Evolutionary conservation across 164 flowering plant genomes (phyloP).

Genomic region (Vitis rupestris): DNA sequence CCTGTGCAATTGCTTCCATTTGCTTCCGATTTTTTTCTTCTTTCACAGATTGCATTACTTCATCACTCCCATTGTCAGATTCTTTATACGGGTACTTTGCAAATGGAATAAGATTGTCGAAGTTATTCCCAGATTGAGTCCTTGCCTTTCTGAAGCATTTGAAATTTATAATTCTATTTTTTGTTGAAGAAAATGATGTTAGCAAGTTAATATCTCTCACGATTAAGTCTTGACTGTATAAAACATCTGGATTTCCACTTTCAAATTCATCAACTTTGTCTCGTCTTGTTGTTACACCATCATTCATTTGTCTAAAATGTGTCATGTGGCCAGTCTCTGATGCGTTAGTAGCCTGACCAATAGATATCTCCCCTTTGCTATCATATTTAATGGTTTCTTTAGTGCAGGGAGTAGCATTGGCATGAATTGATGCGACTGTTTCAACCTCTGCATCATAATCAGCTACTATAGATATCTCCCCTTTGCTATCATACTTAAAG

Average conservation of each 20-base stretch:
- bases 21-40: constrained; percentile 85
- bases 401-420: constrained; percentile 12
- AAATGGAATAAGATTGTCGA: constrained; percentile 71
- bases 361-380: constrained; percentile 17
- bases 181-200: constrained; percentile 15
- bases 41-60: constrained; percentile 49
- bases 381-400: constrained; percentile 24
- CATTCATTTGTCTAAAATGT: constrained; percentile 11
- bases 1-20: constrained; percentile 83
- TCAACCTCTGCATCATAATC: constrained; percentile 69
- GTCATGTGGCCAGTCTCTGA: constrained; percentile 14
- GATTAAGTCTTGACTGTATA: constrained; percentile 70
- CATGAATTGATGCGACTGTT: constrained; percentile 36
- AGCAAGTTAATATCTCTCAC: constrained; percentile 34
- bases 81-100: constrained; percentile 70
- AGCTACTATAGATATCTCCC: constrained; percentile 36
- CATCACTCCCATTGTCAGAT: constrained; percentile 53
- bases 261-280: constrained; percentile 42
- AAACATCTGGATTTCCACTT: constrained; percentile 45
- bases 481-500: constrained; percentile 16
- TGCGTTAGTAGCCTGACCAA: constrained; percentile 8
- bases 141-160: constrained; percentile 67
- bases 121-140: constrained; percentile 72
- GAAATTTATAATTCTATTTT: constrained; percentile 46
- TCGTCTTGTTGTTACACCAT: constrained; percentile 15